These are phyloP conservation scores for Daldinia sp. DNA, from an alignment of 2,329 filamentous ascomycete species.

Conservation along the genomic window DNA sequence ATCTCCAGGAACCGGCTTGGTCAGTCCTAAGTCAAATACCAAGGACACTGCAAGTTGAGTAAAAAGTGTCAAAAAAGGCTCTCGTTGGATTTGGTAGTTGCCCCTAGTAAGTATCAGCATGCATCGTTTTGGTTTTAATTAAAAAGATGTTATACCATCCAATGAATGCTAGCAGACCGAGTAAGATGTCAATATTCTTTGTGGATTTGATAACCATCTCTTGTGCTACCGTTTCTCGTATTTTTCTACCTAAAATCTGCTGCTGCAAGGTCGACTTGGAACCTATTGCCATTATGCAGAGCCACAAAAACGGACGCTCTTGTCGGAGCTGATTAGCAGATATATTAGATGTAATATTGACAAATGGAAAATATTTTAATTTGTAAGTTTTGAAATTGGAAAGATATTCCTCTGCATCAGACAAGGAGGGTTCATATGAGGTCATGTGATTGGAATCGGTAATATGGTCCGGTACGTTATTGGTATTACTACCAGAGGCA, in stretches of 20 bases:
- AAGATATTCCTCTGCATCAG: constrained; percentile 6
- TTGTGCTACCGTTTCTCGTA: constrained; percentile 7
- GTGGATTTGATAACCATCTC: constrained; percentile 5
- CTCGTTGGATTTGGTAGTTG: neutral
- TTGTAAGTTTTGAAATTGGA: constrained; percentile 8
- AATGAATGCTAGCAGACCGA: constrained; percentile 1
- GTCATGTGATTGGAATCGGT: neutral
- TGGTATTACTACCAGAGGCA: neutral
- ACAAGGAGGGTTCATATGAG: constrained; percentile 5
- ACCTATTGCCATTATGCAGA: constrained; percentile 6
- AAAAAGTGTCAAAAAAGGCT: neutral
- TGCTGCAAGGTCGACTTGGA: constrained; percentile 13
- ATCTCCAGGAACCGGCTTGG: neutral
- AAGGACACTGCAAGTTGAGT: constrained; percentile 5
- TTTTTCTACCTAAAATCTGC: constrained; percentile 1
- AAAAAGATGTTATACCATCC: neutral
- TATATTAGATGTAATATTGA: neutral
- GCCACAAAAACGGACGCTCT: constrained; percentile 3
- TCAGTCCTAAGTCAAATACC: neutral
- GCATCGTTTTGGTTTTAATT: too few species aligned
- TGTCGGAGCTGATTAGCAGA: neutral
- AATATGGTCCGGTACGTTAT: neutral
- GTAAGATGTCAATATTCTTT: neutral
- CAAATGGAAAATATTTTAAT: constrained; percentile 9
- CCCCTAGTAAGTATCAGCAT: neutral